A percentile compares a stretch with the other conserved stretches of the same genome.
phyloP scores from a whole-genome alignment of 129 eudicot species.

The Flaveria ramosissima region DNA sequence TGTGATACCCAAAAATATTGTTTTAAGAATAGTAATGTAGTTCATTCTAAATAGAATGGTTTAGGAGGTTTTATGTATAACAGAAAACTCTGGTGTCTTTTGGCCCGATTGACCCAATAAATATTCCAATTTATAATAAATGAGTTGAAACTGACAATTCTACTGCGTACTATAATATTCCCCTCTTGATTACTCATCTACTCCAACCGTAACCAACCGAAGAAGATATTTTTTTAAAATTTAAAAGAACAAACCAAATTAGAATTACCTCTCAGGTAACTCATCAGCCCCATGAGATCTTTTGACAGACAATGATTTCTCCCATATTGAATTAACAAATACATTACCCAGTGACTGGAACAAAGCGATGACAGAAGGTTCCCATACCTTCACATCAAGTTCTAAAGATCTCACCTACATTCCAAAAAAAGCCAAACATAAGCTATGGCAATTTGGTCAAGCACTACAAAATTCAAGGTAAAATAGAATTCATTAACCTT shows the following conservation, averaged over 20 bases:
- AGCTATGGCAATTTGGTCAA: conserved; percentile 2
- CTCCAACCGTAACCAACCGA: background rate
- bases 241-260: background rate
- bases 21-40: background rate
- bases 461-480: background rate
- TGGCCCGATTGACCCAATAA: background rate
- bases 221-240: background rate
- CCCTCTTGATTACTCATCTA: background rate
- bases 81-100: background rate
- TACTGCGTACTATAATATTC: background rate
- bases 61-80: background rate
- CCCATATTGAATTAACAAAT: conserved; percentile 91
- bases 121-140: background rate
- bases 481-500: conserved; percentile 53
- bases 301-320: conserved; percentile 54
- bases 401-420: conserved; percentile 88
- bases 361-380: conserved; percentile 78
- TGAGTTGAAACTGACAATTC: background rate
- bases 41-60: background rate
- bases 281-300: conserved; percentile 64
- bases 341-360: conserved; percentile 87
- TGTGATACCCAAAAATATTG: background rate
- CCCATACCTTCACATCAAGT: conserved; percentile 97
- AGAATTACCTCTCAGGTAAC: conserved; percentile 56
- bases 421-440: conserved; percentile 24